Evolutionary conservation across 148 eudicot genomes (phyloP), one percentile per base, ranked within the genome.

Genomic region (Rhododendron vialii): DNA sequence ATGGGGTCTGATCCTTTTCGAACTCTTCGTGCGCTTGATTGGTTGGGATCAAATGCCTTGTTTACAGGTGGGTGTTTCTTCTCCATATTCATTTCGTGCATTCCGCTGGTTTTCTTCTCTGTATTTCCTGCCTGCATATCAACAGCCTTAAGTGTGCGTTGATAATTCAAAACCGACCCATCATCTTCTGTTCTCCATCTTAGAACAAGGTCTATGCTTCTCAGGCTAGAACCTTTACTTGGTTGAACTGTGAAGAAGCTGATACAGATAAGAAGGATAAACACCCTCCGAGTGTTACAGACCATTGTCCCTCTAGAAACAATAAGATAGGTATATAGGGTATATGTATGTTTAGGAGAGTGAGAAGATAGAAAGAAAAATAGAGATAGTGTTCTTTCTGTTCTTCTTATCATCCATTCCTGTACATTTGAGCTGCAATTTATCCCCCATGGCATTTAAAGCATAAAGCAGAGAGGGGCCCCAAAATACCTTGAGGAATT

Each of bases 1-100:
- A 95, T 95, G 28, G 98, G 98, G 86, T 95, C 94, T 24, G 97
- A 89, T 80, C 98, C 98, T 90, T 85, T 90, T 47, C 91, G 90
- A 71, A 93, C 95, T 71, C 89, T 88, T 78, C 98, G 76, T 89
- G 94, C 86, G 88, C 98, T 92, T 45, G 94, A 87, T 85, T 87
- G 87, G 43, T 86, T 83, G 48, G 93, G 90, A 85, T 91, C 89
- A 50, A 84, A 84, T 84, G 83, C 85, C 86, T 88, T 89, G 76
- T 65, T 89, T 75, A 36, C 78, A 18, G 92, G 84, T 30, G 88
- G 80, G 48, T 90, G 74, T 78, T 83, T 89, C 81, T 82, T 80
- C 85, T 77, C 89, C 38, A 88, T 67, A 48, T 90, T 87, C 77
- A 89, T 76, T 12, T 85, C 88, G 84, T 88, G 87, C 75, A 8